A percentile compares a stretch with the other conserved stretches of the same genome.
Conservation (phyloP, 2,329 filamentous ascomycete species). For the Saccharata proteae region DNA sequence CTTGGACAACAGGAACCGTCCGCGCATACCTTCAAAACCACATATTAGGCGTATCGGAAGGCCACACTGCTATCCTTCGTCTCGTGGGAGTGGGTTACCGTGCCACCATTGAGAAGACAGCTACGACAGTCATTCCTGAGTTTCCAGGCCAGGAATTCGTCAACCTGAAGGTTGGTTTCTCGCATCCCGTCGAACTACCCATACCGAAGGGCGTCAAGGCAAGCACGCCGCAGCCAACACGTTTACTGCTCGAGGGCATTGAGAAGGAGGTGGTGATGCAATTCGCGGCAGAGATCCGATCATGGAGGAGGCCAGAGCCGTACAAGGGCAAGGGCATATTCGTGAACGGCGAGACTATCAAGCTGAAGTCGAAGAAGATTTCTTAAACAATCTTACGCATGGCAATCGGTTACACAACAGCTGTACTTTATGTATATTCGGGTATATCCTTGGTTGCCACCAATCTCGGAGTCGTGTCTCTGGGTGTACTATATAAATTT, state of each 20-base stretch:
- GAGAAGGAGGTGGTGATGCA: slow-evolving; percentile 80
- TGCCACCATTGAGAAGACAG: slow-evolving; percentile 69
- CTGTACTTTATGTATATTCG: slow-evolving; percentile 6
- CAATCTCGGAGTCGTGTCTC: slow-evolving; percentile 2
- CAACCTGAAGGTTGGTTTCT: slow-evolving; percentile 89
- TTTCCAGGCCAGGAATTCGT: slow-evolving; percentile 82
- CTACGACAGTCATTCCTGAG: slow-evolving; percentile 51
- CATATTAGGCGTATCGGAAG: slow-evolving; percentile 89
- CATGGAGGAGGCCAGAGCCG: slow-evolving; percentile 85
- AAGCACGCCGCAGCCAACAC: slow-evolving; percentile 78
- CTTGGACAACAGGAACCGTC: slow-evolving; percentile 66
- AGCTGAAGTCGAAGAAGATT: slow-evolving; percentile 80
- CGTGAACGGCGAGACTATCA: slow-evolving; percentile 94
- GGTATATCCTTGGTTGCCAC: slow-evolving; percentile 6
- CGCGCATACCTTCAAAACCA: slow-evolving; percentile 84
- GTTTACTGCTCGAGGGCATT: slow-evolving; percentile 77
- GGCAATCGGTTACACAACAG: slow-evolving; percentile 4
- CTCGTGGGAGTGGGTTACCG: slow-evolving; percentile 93
- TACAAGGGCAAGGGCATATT: slow-evolving; percentile 99
- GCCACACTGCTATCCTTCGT: slow-evolving; percentile 83
- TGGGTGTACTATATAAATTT: slow-evolving; percentile 3
- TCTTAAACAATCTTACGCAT: slow-evolving; percentile 30
- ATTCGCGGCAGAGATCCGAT: slow-evolving; percentile 78
- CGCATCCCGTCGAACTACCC: slow-evolving; percentile 83
- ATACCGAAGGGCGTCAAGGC: slow-evolving; percentile 76